Conservation (phyloP, 805 yeast genomes). For the Wickerhamomyces bovis region DNA sequence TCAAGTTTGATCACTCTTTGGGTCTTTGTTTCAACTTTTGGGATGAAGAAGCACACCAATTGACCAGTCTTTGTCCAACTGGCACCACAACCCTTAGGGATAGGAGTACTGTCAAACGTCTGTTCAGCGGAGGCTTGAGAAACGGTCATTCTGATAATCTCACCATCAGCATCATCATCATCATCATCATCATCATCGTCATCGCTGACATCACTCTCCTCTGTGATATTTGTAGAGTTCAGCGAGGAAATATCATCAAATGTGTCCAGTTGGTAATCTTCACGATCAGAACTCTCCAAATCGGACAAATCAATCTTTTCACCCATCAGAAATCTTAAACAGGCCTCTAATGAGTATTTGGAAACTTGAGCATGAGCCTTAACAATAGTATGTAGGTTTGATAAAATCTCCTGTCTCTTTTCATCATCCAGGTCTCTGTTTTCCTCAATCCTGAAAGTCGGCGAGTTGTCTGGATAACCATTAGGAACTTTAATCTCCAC, state of each 20-base stretch:
- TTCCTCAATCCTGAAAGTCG: constrained; percentile 67
- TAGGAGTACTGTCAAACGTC: constrained; percentile 72
- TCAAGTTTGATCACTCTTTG: constrained; percentile 42
- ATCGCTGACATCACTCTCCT: constrained; percentile 25
- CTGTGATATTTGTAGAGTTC: constrained; percentile 21
- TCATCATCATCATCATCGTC: constrained; percentile 29
- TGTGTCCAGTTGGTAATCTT: constrained; percentile 28
- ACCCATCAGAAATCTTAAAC: constrained; percentile 74
- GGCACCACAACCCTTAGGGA: constrained; percentile 93
- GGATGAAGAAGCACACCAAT: constrained; percentile 75
- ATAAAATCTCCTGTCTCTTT: constrained; percentile 44
- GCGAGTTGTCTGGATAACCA: constrained; percentile 60
- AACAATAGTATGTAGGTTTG: constrained; percentile 49
- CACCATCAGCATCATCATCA: constrained; percentile 29
- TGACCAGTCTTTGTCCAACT: constrained; percentile 77
- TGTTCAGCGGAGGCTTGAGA: constrained; percentile 19
- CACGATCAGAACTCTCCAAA: constrained; percentile 32
- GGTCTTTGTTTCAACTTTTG: constrained; percentile 40
- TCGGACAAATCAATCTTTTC: constrained; percentile 53
- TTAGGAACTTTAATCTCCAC: constrained; percentile 66
- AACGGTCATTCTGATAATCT: constrained; percentile 14
- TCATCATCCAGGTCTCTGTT: constrained; percentile 58
- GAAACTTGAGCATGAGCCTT: constrained; percentile 48
- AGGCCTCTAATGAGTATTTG: constrained; percentile 72
- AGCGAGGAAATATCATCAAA: constrained; percentile 26